Evolutionary conservation across 2,329 filamentous ascomycete species (phyloP), one percentile per base, ranked within the genome.

Genomic region (Colletotrichum navitas): DNA sequence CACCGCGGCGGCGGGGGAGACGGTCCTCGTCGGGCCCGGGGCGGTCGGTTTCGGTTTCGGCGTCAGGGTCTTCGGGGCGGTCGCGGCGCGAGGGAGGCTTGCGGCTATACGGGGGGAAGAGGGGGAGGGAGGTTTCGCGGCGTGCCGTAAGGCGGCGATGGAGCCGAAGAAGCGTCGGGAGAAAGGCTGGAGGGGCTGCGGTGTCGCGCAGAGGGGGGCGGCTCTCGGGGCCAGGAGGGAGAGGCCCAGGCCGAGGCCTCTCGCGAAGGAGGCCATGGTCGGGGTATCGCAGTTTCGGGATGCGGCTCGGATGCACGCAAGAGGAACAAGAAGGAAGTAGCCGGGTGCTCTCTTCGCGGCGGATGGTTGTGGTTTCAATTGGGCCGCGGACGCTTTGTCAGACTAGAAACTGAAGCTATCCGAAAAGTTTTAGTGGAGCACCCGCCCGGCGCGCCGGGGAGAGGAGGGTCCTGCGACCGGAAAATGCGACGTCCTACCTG

Each of bases 351-450:
- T 12, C 18, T n/a, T 2, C 12, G 52, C 43, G 32, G 51, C 2
- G 34, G 32, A 24, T 47, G 51, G 34, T 34, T 7, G 52, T 26
- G 34, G 59, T 52, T 71, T 4, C 47, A 55, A 71, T 71, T 60
- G 59, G 21, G 29, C 24, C 39, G 32, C 41, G 21, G 45, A 62
- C 59, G 59, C 21, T 60, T n/a, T 29, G 59, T 68, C 52, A 63
- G 66, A 49, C 59, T 29, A 59, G 34, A 34, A 63, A 34, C 41
- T 67, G 73, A 73, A 74, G 73, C 73, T 66, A 71, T 74, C 71
- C 63, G 63, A 73, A 74, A 74, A 71, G 65, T 73, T 60, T 62
- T 61, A 62, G 63, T 71, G 63, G 73, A 36, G 63, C 62, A 45
- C 39, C 54, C 34, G 54, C n/a, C 54, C 43, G 43, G 43, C 32